Conservation (phyloP, 208 protist genomes). For the Leishmania martiniquensis region DNA sequence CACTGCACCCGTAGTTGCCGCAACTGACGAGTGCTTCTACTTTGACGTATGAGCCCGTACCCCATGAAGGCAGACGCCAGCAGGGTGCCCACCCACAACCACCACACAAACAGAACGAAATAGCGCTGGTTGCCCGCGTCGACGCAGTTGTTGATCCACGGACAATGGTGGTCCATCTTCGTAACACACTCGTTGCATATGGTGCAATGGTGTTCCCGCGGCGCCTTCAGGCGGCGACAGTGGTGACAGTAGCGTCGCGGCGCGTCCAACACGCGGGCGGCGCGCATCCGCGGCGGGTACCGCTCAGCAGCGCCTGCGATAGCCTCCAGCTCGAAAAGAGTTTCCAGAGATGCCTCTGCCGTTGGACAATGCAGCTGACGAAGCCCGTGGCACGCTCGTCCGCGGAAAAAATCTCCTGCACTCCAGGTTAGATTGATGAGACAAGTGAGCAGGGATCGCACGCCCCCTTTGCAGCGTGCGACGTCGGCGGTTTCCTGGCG, state of each 20-base stretch:
- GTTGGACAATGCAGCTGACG: not conserved
- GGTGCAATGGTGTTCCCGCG: conserved; percentile 87
- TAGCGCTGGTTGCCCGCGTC: conserved; percentile 84
- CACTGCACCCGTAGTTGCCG: conserved; percentile 8
- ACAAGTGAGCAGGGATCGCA: not conserved
- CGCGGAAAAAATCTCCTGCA: not conserved
- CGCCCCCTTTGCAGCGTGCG: not conserved
- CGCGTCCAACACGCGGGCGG: conserved; percentile 49
- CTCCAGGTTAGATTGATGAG: not conserved
- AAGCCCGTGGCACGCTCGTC: not conserved
- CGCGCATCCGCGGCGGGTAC: conserved; percentile 36
- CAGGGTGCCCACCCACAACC: conserved; percentile 48
- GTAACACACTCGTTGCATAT: conserved; percentile 79
- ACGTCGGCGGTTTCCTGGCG: not conserved
- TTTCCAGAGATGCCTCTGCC: not conserved
- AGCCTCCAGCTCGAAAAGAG: conserved; percentile 42
- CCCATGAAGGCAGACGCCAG: conserved; percentile 35
- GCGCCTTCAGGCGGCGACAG: conserved; percentile 83
- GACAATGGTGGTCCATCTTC: conserved; percentile 93
- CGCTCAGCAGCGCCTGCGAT: conserved; percentile 37
- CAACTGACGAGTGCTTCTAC: conserved; percentile 20
- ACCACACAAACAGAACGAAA: conserved; percentile 74
- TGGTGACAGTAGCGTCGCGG: conserved; percentile 65
- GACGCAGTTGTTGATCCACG: conserved; percentile 92
- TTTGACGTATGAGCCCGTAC: conserved; percentile 30